These are phyloP conservation scores for Avena sativa DNA, from an alignment of 176 grass and related monocot genomes.

Conservation along the genomic window DNA sequence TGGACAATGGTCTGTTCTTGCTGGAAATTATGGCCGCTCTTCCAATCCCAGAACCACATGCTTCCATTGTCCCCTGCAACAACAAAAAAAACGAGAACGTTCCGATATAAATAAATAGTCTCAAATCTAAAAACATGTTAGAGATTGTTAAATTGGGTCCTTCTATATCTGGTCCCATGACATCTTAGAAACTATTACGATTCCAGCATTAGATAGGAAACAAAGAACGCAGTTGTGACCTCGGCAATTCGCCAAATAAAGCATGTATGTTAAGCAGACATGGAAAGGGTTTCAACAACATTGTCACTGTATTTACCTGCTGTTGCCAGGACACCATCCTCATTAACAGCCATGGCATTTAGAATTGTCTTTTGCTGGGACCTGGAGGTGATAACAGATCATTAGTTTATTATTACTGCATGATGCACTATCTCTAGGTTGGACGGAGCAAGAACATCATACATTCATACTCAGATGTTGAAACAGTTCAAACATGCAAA, in stretches of 20 bases:
- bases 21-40: conserved; percentile 98
- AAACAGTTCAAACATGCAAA: neutral
- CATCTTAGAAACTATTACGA: neutral
- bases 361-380: conserved; percentile 96
- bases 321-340: conserved; percentile 89
- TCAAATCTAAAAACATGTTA: neutral
- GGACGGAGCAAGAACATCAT: neutral
- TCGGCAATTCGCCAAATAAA: neutral
- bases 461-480: neutral
- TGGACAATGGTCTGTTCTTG: conserved; percentile 95
- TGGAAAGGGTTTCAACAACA: neutral
- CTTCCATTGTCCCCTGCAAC: conserved; percentile 93
- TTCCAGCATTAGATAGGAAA: neutral
- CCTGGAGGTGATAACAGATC: conserved; percentile 38
- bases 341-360: conserved; percentile 92
- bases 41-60: conserved; percentile 99
- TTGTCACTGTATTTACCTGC: conserved; percentile 57
- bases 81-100: conserved; percentile 23
- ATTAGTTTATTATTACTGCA: neutral
- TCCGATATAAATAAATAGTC: neutral
- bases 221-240: neutral
- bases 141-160: neutral
- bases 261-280: neutral
- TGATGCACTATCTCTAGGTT: neutral
- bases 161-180: neutral